These are phyloP conservation scores for Micractinium sp. DNA, from an alignment of 139 green algal genomes.

Conservation along the genomic window DNA sequence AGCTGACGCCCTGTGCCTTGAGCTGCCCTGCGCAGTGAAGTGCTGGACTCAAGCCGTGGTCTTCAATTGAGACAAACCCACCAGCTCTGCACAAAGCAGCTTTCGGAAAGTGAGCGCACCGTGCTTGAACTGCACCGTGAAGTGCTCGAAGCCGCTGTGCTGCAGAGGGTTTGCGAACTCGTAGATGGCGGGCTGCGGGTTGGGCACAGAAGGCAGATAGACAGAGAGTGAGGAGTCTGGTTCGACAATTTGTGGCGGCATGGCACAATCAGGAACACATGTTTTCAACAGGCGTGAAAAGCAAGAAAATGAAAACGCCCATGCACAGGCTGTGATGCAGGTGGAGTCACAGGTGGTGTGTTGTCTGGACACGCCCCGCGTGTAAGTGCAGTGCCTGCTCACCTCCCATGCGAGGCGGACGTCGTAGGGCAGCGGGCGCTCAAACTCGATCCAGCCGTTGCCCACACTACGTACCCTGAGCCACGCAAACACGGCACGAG, in stretches of 20 bases:
- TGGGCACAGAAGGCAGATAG: background rate
- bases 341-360: no score
- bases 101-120: background rate
- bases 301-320: no score
- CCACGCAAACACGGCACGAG: background rate
- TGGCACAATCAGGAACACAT: no score
- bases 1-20: no score
- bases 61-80: no score
- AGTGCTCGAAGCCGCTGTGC: slow-evolving; percentile 16
- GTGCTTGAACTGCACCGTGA: background rate
- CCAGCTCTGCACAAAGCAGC: background rate
- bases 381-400: background rate
- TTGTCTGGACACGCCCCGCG: background rate
- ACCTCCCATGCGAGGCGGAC: background rate
- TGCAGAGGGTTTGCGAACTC: background rate
- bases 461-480: background rate
- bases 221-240: background rate
- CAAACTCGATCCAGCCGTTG: background rate
- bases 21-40: background rate
- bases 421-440: slow-evolving; percentile 10
- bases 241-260: background rate
- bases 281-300: no score
- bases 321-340: no score
- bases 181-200: background rate
- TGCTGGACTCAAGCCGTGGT: no score